Percentiles rank a stretch among this genome's conserved stretches.
Evolutionary conservation across 495 filamentous ascomycete species (phyloP).

Genomic region (Penicillium malachiteum): DNA sequence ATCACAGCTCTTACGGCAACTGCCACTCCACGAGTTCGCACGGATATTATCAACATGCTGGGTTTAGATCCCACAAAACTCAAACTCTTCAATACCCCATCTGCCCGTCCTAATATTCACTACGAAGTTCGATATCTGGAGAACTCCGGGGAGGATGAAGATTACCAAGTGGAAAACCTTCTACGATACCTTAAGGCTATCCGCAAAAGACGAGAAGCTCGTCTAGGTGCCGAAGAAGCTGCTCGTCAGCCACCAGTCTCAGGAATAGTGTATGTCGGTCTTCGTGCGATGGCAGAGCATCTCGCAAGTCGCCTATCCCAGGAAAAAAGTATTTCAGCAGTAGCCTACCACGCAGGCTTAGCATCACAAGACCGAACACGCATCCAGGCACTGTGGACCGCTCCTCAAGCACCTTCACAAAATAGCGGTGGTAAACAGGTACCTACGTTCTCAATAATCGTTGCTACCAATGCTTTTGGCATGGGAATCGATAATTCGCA

Average conservation of each 20-base stretch:
- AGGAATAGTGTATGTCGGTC: conserved; percentile 89
- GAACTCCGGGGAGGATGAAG: conserved; percentile 41
- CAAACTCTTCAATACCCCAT: conserved; percentile 77
- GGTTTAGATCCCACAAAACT: conserved; percentile 59
- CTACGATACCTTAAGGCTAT: conserved; percentile 71
- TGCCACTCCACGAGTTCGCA: conserved; percentile 73
- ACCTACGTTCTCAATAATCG: conserved; percentile 78
- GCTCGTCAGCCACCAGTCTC: conserved; percentile 63
- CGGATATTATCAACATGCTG: conserved; percentile 75
- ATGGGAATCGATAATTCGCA: conserved; percentile 98
- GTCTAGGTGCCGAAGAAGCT: conserved; percentile 36
- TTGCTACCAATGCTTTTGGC: conserved; percentile 93
- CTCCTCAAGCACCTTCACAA: conserved; percentile 47
- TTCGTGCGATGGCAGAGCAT: conserved; percentile 70
- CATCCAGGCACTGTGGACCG: conserved; percentile 68
- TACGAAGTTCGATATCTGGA: conserved; percentile 87
- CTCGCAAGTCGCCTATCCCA: conserved; percentile 54
- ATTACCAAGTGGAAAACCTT: conserved; percentile 61
- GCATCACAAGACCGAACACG: conserved; percentile 39
- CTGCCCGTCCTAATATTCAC: conserved; percentile 80
- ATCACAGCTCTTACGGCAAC: conserved; percentile 91
- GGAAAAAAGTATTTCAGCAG: conserved; percentile 40
- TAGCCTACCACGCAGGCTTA: conserved; percentile 54
- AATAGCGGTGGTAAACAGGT: conserved; percentile 6
- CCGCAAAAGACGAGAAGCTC: conserved; percentile 58